Base-by-base conservation (phyloP, 441 rosid genomes). In the Euphorbia schlechtendalii region DNA sequence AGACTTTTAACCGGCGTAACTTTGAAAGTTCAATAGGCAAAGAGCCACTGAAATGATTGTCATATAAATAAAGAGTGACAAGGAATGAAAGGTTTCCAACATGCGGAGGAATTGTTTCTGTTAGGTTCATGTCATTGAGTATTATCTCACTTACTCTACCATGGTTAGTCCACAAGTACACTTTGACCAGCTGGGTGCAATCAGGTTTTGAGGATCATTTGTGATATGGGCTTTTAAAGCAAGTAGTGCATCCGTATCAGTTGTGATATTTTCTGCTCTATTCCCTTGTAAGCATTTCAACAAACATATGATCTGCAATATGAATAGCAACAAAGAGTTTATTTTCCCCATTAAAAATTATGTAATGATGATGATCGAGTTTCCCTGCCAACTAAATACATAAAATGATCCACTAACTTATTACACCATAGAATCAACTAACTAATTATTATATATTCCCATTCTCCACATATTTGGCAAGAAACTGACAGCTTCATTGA, bases 171-270 rank as follows among this genome's bases (percentile, higher is more conserved):
- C 65, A 48, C 11, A 70, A 43, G 3, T 66, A 20, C 7, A 17
- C 8, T 0, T 48, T 0, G 66, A 53, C 77, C 81, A 72, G 36
- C 72, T 72, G 18, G 3, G n/a, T 1, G 45, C 14, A 12, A 78
- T 3, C 7, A 38, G 0, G 21, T 65, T 52, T 4, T 8, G 24
- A 36, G 78, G 76, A 24, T 75, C 67, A 32, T 12, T 8, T 46
- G n/a, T 43, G 21, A 70, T 54, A 27, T 49, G 69, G 9, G 48
- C 58, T 67, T 70, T 72, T 2, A 78, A 48, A 2, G 69, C 74
- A 32, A 72, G 70, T 18, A 80, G 71, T 15, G 79, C 66, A 30
- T 59, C 48, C 60, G 57, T 63, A n/a, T 74, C 78, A 15, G 71
- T 60, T 45, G 2, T 36, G 34, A 56, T 43, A 41, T 43, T 49